Evolutionary conservation across 2,329 filamentous ascomycete species (phyloP).

Genomic region (Drechslerella stenobrocha): DNA sequence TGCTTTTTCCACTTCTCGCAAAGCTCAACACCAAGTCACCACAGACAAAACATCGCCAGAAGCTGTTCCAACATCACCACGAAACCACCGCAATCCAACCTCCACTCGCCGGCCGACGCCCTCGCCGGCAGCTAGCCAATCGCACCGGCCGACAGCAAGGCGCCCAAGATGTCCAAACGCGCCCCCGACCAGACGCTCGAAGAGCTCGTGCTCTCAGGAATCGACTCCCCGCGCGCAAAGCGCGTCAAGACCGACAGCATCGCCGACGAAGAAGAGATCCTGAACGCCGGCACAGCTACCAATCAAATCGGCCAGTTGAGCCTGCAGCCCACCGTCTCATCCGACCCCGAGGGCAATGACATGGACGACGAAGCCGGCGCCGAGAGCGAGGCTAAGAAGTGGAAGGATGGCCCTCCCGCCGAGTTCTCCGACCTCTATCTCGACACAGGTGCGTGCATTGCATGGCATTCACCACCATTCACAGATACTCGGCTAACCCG

Average conservation of each 20-base stretch:
- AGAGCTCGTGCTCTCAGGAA: conserved; percentile 44
- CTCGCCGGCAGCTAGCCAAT: not conserved
- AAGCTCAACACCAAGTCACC: conserved; percentile 35
- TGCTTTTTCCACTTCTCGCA: conserved; percentile 40
- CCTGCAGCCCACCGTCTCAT: conserved; percentile 45
- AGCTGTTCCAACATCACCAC: not conserved
- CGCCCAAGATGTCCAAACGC: conserved; percentile 40
- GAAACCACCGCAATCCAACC: conserved; percentile 1
- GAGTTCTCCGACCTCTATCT: conserved; percentile 96
- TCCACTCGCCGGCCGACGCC: not conserved
- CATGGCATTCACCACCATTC: too few species aligned
- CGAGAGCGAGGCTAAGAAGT: conserved; percentile 54
- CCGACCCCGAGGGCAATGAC: conserved; percentile 51
- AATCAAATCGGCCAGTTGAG: conserved; percentile 49
- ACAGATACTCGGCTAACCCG: conserved; percentile 11
- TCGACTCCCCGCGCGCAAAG: conserved; percentile 40
- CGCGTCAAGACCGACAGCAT: conserved; percentile 48
- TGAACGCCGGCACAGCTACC: conserved; percentile 54
- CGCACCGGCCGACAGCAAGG: conserved; percentile 7
- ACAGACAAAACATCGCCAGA: conserved; percentile 29
- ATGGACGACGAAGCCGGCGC: conserved; percentile 50
- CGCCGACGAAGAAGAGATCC: conserved; percentile 54
- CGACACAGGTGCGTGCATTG: conserved; percentile 86
- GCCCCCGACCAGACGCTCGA: conserved; percentile 41
- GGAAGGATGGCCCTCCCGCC: conserved; percentile 60